A percentile compares a stretch with the other conserved stretches of the same genome.
phyloP scores from a whole-genome alignment of 1,284 basidiomycete genomes.

The Ceratobasidium sp. region DNA sequence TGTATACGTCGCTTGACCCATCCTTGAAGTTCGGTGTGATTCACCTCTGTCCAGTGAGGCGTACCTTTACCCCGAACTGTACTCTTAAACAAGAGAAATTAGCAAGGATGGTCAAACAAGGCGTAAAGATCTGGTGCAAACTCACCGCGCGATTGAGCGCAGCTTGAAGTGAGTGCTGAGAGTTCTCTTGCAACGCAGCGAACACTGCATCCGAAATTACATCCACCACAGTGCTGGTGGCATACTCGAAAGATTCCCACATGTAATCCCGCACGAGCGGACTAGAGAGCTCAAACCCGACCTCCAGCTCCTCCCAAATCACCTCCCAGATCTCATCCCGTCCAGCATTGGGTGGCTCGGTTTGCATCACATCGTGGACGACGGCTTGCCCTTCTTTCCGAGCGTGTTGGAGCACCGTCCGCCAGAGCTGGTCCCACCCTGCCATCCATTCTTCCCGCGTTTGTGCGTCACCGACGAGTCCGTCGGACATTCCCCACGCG shows the following conservation, averaged over 20 bases:
- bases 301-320: slow-evolving; percentile 35
- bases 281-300: slow-evolving; percentile 32
- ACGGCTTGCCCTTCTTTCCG: slow-evolving; percentile 33
- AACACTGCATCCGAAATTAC: slow-evolving; percentile 39
- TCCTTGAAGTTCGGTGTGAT: slow-evolving; percentile 35
- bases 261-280: slow-evolving; percentile 40
- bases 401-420: slow-evolving; percentile 36
- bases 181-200: slow-evolving; percentile 21
- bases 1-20: slow-evolving; percentile 39
- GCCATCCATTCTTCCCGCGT: slow-evolving; percentile 41
- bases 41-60: slow-evolving; percentile 31
- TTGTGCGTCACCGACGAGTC: slow-evolving; percentile 22
- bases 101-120: neutral
- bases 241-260: slow-evolving; percentile 39
- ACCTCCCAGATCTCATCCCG: slow-evolving; percentile 39
- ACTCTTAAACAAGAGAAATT: slow-evolving; percentile 4
- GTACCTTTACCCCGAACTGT: slow-evolving; percentile 9
- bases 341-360: slow-evolving; percentile 33
- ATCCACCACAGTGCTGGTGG: slow-evolving; percentile 34
- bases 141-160: slow-evolving; percentile 35
- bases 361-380: slow-evolving; percentile 23
- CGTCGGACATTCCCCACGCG: slow-evolving; percentile 43
- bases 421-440: slow-evolving; percentile 40
- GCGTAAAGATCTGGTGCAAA: neutral
- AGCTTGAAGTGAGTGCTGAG: slow-evolving; percentile 26